These are phyloP conservation scores for Mrakiaceae sp. DNA, from an alignment of 1,284 basidiomycete species.

Conservation along the genomic window DNA sequence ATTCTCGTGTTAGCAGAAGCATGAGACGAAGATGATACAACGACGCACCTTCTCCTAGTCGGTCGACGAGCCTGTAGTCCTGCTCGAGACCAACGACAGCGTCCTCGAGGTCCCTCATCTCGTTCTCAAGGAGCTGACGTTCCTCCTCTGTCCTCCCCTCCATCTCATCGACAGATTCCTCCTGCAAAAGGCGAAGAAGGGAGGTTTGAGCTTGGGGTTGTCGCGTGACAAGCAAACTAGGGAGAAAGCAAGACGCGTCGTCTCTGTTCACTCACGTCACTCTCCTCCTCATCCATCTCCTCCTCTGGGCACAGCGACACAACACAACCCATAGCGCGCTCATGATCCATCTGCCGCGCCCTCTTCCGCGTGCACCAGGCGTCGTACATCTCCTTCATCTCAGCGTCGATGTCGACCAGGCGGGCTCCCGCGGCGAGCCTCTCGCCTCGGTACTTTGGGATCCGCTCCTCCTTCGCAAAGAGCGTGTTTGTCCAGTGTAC, in stretches of 20 bases:
- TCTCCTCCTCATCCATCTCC: constrained; percentile 1
- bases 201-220: neutral
- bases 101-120: constrained; percentile 20
- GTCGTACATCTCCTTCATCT: no score
- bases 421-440: no score
- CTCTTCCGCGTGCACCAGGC: no score
- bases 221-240: neutral
- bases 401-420: no score
- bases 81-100: constrained; percentile 50
- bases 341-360: no score
- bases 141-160: constrained; percentile 27
- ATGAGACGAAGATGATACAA: neutral
- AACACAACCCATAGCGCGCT: no score
- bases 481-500: no score
- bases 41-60: constrained; percentile 64
- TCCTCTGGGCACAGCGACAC: neutral
- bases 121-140: constrained; percentile 19
- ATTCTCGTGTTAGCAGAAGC: no score
- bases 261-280: neutral
- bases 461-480: no score
- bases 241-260: neutral
- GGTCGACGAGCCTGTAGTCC: constrained; percentile 77
- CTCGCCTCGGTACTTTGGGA: no score
- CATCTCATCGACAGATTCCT: constrained; percentile 25
- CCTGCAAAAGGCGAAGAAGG: neutral